Conservation (phyloP, 257 asterid genomes). For the Solanum sitiens region DNA sequence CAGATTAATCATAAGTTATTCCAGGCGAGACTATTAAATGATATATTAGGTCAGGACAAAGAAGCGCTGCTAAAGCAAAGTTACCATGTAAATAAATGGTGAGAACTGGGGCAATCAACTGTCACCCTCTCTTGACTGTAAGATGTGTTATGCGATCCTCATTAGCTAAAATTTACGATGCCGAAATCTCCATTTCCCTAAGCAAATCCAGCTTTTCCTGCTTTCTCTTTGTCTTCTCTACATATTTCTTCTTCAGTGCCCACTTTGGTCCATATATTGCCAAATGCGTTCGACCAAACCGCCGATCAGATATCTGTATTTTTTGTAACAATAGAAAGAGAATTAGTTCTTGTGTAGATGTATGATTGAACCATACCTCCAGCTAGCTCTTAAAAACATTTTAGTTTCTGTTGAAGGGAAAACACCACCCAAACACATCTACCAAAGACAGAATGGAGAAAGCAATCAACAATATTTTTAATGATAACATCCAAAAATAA, state of each 20-base stretch:
- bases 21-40: neutral
- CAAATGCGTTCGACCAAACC: constrained; percentile 93
- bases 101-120: neutral
- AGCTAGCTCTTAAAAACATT: neutral
- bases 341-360: neutral
- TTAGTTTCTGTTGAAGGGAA: neutral
- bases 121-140: neutral
- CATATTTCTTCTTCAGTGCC: constrained; percentile 67
- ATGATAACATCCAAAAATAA: neutral
- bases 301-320: constrained; percentile 82
- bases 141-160: neutral
- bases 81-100: neutral
- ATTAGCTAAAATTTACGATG: neutral
- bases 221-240: constrained; percentile 4
- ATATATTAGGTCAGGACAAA: neutral
- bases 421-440: neutral
- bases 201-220: neutral
- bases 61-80: neutral
- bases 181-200: neutral
- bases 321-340: neutral
- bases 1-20: neutral
- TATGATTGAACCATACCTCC: neutral
- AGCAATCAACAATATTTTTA: neutral
- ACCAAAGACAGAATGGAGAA: neutral
- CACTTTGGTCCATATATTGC: constrained; percentile 94